phyloP scores from a whole-genome alignment of 2,329 filamentous ascomycete genomes.

The Colletotrichum sp. region DNA sequence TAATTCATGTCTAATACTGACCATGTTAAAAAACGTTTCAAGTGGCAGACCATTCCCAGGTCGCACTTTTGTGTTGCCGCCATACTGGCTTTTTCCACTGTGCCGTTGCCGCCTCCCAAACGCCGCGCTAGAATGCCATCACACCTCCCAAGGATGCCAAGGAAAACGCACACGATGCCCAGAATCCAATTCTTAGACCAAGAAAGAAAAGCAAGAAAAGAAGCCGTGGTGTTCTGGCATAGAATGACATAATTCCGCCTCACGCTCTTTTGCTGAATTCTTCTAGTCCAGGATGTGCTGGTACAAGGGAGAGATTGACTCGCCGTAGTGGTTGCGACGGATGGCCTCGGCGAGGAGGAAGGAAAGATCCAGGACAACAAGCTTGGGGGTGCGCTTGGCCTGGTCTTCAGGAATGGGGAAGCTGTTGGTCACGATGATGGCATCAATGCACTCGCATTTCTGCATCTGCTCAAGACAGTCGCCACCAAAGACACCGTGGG shows the following conservation, averaged over 20 bases:
- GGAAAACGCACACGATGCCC: neutral
- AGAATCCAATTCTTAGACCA: neutral
- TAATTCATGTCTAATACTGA: constrained; percentile 23
- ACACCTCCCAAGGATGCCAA: constrained; percentile 7
- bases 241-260: constrained; percentile 26
- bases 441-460: constrained; percentile 89
- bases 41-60: constrained; percentile 5
- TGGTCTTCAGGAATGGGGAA: constrained; percentile 87
- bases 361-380: constrained; percentile 88
- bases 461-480: constrained; percentile 91
- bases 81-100: constrained; percentile 18
- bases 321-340: constrained; percentile 93
- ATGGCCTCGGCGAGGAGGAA: constrained; percentile 91
- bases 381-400: constrained; percentile 74
- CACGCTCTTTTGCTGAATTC: neutral
- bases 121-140: constrained; percentile 38
- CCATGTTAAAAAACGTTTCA: neutral
- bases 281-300: constrained; percentile 64
- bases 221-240: constrained; percentile 11
- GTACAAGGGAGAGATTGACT: constrained; percentile 75
- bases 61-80: constrained; percentile 23
- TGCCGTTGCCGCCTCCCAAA: constrained; percentile 6
- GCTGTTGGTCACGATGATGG: constrained; percentile 95
- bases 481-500: constrained; percentile 91
- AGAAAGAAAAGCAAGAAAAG: constrained; percentile 2